These are phyloP conservation scores for Gigaspora rosea DNA, from an alignment of 192 early-diverging fungal species.

Conservation along the genomic window DNA sequence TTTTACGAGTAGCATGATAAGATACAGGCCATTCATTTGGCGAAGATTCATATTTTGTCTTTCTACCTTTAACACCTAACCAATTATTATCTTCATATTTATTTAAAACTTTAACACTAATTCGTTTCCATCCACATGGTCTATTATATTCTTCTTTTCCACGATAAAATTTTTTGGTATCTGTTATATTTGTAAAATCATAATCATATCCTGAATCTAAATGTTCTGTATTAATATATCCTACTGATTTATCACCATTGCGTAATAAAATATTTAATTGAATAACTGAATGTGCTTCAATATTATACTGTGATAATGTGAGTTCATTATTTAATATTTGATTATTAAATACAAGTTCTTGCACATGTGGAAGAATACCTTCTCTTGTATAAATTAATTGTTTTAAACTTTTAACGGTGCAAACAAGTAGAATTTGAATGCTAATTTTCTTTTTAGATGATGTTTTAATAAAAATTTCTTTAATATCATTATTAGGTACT, in stretches of 20 bases:
- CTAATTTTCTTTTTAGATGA: too few relatives aligned
- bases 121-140: conserved; percentile 20
- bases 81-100: conserved; percentile 8
- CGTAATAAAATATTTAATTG: neutral
- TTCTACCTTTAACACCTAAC: neutral
- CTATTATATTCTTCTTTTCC: neutral
- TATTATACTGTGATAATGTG: too few relatives aligned
- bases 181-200: conserved; percentile 5
- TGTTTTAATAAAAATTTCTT: too few relatives aligned
- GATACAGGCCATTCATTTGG: neutral
- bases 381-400: too few relatives aligned
- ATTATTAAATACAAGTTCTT: too few relatives aligned
- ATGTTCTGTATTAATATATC: neutral
- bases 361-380: too few relatives aligned
- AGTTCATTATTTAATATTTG: too few relatives aligned
- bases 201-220: neutral
- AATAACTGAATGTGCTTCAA: too few relatives aligned
- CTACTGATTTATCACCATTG: neutral
- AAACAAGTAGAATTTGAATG: too few relatives aligned
- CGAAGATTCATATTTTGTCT: neutral
- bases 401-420: too few relatives aligned
- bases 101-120: neutral
- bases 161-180: neutral
- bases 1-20: conserved; percentile 7
- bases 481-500: too few relatives aligned